Conservation (phyloP, 164 flowering plant genomes). For the Kingdonia uniflora region DNA sequence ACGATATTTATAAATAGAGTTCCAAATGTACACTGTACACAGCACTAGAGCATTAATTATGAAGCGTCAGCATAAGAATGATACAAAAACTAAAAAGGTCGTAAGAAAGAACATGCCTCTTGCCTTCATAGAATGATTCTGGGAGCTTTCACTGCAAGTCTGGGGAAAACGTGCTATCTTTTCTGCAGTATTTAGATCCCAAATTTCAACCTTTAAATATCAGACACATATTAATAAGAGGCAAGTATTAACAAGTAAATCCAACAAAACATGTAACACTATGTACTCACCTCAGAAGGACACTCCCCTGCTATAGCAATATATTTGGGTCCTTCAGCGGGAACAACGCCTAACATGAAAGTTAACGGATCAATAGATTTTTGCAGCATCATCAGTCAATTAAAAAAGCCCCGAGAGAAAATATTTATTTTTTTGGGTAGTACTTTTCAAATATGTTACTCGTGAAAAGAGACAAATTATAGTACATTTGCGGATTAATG, state of each 20-base stretch:
- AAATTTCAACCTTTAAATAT: constrained; percentile 65
- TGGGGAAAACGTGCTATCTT: constrained; percentile 38
- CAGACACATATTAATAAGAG: constrained; percentile 7
- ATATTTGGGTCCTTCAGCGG: constrained; percentile 30
- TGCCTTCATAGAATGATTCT: constrained; percentile 26
- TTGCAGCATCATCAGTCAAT: not conserved
- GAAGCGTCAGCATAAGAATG: too few species aligned
- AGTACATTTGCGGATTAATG: too few species aligned
- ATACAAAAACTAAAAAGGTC: too few species aligned
- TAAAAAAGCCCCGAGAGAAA: too few species aligned
- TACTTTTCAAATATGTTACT: too few species aligned
- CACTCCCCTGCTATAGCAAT: constrained; percentile 74
- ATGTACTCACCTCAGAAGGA: constrained; percentile 45
- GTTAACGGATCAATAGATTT: constrained; percentile 1
- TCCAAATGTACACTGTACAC: too few species aligned
- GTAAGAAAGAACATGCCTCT: constrained; percentile 37
- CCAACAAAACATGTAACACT: not conserved
- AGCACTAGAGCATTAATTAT: too few species aligned
- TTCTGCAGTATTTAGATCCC: constrained; percentile 71
- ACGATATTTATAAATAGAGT: too few species aligned
- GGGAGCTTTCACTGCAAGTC: constrained; percentile 17
- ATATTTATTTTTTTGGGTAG: too few species aligned
- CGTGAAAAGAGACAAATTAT: too few species aligned
- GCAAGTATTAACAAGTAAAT: not conserved
- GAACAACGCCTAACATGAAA: constrained; percentile 16